A percentile compares a stretch with the other conserved stretches of the same genome.
Evolutionary conservation across 345 rosid genomes (phyloP).

Genomic region (Populus nigra): DNA sequence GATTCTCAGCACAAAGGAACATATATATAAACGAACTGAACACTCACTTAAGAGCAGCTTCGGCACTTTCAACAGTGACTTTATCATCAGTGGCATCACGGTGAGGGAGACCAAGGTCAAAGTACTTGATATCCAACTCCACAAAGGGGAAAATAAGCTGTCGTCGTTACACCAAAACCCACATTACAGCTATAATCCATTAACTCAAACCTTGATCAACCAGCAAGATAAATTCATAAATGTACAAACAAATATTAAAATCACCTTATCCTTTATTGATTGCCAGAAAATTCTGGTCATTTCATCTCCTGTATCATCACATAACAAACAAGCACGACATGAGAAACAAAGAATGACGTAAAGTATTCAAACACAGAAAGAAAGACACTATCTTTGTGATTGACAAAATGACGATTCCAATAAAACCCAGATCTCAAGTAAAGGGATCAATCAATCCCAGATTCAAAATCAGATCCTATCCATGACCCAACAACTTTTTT

Average conservation of each 20-base stretch:
- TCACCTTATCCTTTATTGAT: conserved; percentile 94
- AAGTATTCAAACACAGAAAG: background rate
- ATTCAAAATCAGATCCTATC: background rate
- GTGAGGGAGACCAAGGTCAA: conserved; percentile 21
- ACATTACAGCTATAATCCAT: background rate
- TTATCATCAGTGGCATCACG: conserved; percentile 28
- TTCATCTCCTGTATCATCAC: conserved; percentile 80
- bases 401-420: background rate
- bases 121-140: conserved; percentile 23
- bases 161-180: background rate
- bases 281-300: conserved; percentile 95
- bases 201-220: background rate
- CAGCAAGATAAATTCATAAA: background rate
- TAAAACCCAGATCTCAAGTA: conserved; percentile 1
- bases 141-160: conserved; percentile 27
- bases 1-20: background rate
- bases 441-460: background rate
- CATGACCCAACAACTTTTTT: conserved; percentile 2
- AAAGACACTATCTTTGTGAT: background rate
- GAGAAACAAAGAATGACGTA: background rate
- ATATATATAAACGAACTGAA: background rate
- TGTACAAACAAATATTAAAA: background rate
- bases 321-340: conserved; percentile 6
- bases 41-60: conserved; percentile 25
- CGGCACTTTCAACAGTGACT: conserved; percentile 25